Percentiles rank a stretch among this genome's conserved stretches.
Evolutionary conservation across 73 alveolate species (phyloP).

Genomic region (Urostyla sp.): DNA sequence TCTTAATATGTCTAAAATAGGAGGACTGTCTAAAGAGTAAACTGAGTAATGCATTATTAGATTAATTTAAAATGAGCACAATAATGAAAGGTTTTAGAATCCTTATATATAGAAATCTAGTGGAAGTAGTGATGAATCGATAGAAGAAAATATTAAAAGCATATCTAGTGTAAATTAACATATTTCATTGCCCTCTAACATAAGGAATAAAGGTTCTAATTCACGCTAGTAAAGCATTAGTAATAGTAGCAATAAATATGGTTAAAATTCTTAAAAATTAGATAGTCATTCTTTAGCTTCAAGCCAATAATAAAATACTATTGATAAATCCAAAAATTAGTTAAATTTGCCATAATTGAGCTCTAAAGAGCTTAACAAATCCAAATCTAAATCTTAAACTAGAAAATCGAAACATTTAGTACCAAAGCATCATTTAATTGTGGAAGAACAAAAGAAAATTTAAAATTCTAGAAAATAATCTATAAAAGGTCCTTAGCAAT

Average conservation of each 20-base stretch:
- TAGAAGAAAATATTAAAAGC: conserved; percentile 34
- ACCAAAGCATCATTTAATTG: neutral
- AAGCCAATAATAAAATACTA: too few relatives aligned
- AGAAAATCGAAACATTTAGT: neutral
- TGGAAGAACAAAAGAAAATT: neutral
- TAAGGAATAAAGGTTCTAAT: neutral
- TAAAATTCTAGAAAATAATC: neutral
- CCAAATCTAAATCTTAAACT: neutral
- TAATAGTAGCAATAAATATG: conserved; percentile 8
- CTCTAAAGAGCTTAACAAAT: neutral
- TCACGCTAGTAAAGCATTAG: conserved; percentile 2
- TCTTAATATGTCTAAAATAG: conserved; percentile 3
- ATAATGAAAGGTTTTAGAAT: conserved; percentile 10
- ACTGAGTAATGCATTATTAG: conserved; percentile 3
- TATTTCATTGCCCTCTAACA: neutral
- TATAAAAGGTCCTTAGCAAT: neutral
- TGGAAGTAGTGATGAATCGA: conserved; percentile 32
- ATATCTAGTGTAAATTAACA: neutral
- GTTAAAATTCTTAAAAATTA: neutral
- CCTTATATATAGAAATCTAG: conserved; percentile 14
- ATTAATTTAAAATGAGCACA: neutral
- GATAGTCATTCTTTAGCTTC: too few relatives aligned
- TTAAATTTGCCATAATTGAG: neutral
- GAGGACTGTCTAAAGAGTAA: neutral
- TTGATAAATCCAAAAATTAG: too few relatives aligned